Base-by-base conservation (phyloP, 202 grass and related monocot genomes). In the Schoenoplectus tabernaemontani region DNA sequence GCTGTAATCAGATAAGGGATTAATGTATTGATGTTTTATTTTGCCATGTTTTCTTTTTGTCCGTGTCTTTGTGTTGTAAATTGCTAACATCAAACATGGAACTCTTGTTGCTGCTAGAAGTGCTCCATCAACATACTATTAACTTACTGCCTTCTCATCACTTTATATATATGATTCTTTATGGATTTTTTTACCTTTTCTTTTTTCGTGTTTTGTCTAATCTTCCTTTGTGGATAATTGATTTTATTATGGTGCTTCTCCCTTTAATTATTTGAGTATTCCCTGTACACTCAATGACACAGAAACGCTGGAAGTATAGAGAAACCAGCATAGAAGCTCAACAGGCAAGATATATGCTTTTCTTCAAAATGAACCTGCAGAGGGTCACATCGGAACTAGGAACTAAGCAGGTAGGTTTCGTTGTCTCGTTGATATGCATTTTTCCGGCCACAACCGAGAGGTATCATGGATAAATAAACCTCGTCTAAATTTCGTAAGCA, bases 91-190 rank as follows among this genome's bases (percentile, higher is more conserved):
- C 43, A 32, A 75, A 75, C 7, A 75, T 56, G 71, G 48, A 36
- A 75, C 51, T 56, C 28, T 56, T 3, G 7, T 9, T 53, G 48
- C 48, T 75, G 71, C 71, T 37, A 6, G 65, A 42, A 13, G 71
- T 75, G 50, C 71, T 75, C 16, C 16, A n/a, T n/a, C n/a, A 51
- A 56, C 26, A 33, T 34, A 56, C 48, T 53, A 56, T 56, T 53
- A 53, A 74, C 70, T 54, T 54, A 37, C 30, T 75, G 26, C 71
- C n/a, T 75, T 75, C 8, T 36, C 32, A 75, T 56, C n/a, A n/a
- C n/a, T 75, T 75, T 56, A 75, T 75, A 54, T 74, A 53, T 75
- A 75, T 54, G 23, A 75, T 75, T 75, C 47, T 75, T 75, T 75
- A 75, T 75, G 26, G 23, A 36, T 51, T 34, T 22, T n/a, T 61